Evolutionary conservation across 2,329 filamentous ascomycete species (phyloP), one percentile per base, ranked within the genome.

Genomic region (Aspergillus fischeri): DNA sequence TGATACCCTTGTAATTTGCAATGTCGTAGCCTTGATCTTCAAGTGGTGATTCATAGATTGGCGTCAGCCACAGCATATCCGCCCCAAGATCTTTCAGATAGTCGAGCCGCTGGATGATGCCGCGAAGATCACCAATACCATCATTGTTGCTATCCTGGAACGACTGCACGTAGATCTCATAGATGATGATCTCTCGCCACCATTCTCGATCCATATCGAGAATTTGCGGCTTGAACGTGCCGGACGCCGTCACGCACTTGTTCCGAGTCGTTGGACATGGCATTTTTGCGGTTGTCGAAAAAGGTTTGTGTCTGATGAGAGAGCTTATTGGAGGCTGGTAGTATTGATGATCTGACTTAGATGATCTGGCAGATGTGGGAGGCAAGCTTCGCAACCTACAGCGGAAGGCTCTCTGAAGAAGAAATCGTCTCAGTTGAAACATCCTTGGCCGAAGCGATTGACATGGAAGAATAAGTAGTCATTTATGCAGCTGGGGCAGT

Each of bases 131-230:
- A 44, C 83, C 83, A 49, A 80, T 70, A 4, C 83, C 83, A 56
- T 82, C 79, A 44, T 80, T 81, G 21, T 80, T 84, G 45, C 80
- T 80, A 67, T 85, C 83, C 60, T 83, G 79, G 73, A 86, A 86
- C 27, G 81, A 83, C n/a, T 83, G 80, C 2, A 83, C 82, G 66
- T 86, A 86, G 60, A 86, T 80, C 61, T 86, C 83, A 66, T 86
- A 86, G 24, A 86, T 81, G 9, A 80, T 77, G 52, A 77, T 79
- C 67, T 86, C 82, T 63, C 85, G 85, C 83, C 84, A 86, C 83
- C 83, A 86, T 17, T 68, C 54, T 27, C 60, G 58, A 49, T 60
- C 55, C 41, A 62, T 52, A 49, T 62, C 60, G 52, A 62, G 45
- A 24, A 62, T 32, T n/a, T 55, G 41, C 24, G 60, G 60, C 24